phyloP scores from a whole-genome alignment of 2,329 filamentous ascomycete species.

The Hypoxylon sp. region DNA sequence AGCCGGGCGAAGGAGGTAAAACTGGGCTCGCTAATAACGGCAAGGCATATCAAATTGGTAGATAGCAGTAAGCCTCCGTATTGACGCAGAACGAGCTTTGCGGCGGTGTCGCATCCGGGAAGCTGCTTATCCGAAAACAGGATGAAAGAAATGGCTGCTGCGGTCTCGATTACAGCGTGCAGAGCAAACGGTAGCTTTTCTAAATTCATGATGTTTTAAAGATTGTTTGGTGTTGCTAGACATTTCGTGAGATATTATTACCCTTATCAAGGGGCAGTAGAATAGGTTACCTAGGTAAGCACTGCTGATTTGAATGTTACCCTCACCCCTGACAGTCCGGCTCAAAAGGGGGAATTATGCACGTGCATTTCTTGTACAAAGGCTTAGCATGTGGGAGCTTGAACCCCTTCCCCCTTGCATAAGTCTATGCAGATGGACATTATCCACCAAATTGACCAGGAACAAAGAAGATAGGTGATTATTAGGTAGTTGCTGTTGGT shows the following conservation, averaged over 20 bases:
- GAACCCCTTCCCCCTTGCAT: slow-evolving; percentile 17
- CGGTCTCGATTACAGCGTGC: slow-evolving; percentile 52
- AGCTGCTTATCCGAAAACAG: slow-evolving; percentile 54
- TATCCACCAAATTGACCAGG: too few species aligned
- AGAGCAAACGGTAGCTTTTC: slow-evolving; percentile 49
- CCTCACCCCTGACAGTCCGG: neutral
- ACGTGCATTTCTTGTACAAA: slow-evolving; percentile 18
- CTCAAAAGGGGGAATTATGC: slow-evolving; percentile 16
- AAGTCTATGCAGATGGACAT: too few species aligned
- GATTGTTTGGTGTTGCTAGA: neutral
- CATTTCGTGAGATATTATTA: too few species aligned
- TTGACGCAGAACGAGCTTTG: slow-evolving; percentile 55
- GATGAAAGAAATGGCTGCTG: slow-evolving; percentile 58
- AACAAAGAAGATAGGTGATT: too few species aligned
- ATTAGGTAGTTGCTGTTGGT: too few species aligned
- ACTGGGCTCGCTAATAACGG: slow-evolving; percentile 45
- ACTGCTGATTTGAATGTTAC: too few species aligned
- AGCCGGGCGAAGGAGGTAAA: slow-evolving; percentile 47
- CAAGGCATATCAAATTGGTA: slow-evolving; percentile 54
- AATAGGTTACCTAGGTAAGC: too few species aligned
- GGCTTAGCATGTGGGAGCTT: too few species aligned
- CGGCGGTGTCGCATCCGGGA: slow-evolving; percentile 50
- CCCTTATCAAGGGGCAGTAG: too few species aligned
- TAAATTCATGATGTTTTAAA: too few species aligned
- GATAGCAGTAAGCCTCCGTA: slow-evolving; percentile 58